These are phyloP conservation scores for Sarcomyxa edulis DNA, from an alignment of 768 basidiomycete species.

Conservation along the genomic window DNA sequence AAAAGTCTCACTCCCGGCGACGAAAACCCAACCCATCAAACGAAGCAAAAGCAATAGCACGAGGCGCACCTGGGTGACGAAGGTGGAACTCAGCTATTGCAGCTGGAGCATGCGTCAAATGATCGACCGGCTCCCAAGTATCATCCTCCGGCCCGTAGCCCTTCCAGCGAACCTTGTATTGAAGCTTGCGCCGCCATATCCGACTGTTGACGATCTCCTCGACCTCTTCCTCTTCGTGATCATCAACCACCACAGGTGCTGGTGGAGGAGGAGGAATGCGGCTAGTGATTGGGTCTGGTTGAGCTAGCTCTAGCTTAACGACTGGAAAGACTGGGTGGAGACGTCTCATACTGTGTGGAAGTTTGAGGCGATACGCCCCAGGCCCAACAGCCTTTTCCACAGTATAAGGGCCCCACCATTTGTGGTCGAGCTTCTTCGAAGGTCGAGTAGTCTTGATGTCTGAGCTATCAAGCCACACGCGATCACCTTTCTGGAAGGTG, in stretches of 20 bases:
- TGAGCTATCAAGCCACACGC: conserved; percentile 8
- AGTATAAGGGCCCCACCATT: conserved; percentile 9
- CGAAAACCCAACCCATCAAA: too few species aligned
- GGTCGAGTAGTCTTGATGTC: conserved; percentile 7
- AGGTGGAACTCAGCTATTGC: too few species aligned
- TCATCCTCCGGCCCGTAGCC: conserved; percentile 1
- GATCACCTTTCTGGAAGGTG: conserved; percentile 8
- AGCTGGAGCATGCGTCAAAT: too few species aligned
- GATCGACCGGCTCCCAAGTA: background rate
- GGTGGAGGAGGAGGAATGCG: conserved; percentile 2
- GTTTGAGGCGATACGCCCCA: conserved; percentile 10
- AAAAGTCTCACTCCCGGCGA: too few species aligned
- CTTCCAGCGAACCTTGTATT: conserved; percentile 11
- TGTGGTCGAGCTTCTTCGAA: conserved; percentile 9
- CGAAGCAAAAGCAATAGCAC: too few species aligned
- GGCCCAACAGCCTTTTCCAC: conserved; percentile 2
- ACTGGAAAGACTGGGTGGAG: conserved; percentile 14
- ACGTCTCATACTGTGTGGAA: conserved; percentile 10
- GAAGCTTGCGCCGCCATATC: conserved; percentile 1
- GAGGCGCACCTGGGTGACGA: too few species aligned
- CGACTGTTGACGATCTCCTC: conserved; percentile 10
- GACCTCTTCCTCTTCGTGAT: conserved; percentile 9
- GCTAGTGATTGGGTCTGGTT: conserved; percentile 5
- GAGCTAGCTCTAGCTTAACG: conserved; percentile 4
- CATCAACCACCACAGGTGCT: conserved; percentile 5